Evolutionary conservation across 2,329 filamentous ascomycete genomes (phyloP).

Genomic region (Aspergillus clavatus): DNA sequence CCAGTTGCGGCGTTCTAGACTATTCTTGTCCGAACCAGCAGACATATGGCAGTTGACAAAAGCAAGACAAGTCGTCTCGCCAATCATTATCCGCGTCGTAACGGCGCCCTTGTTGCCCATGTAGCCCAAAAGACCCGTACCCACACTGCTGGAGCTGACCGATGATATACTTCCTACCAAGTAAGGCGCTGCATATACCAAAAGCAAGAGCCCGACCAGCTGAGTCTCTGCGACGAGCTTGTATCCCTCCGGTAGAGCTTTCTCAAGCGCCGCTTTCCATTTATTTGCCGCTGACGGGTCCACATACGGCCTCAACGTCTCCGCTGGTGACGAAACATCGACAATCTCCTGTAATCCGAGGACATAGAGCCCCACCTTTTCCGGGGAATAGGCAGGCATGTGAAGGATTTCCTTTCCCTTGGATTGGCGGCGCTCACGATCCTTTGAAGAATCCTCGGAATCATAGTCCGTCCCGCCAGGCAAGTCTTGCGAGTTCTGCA

Average conservation of each 20-base stretch:
- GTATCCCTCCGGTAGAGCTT: slow-evolving; percentile 72
- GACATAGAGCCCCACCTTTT: slow-evolving; percentile 82
- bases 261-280: slow-evolving; percentile 74
- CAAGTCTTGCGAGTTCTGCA: slow-evolving; percentile 19
- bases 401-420: slow-evolving; percentile 40
- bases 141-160: slow-evolving; percentile 75
- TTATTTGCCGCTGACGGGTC: slow-evolving; percentile 67
- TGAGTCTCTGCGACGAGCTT: slow-evolving; percentile 74
- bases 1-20: slow-evolving; percentile 83
- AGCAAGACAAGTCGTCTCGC: slow-evolving; percentile 81
- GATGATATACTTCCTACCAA: slow-evolving; percentile 71
- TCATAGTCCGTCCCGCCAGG: slow-evolving; percentile 11
- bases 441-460: slow-evolving; percentile 8
- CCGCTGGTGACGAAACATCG: slow-evolving; percentile 72
- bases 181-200: slow-evolving; percentile 79
- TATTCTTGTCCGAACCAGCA: slow-evolving; percentile 72
- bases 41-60: slow-evolving; percentile 91
- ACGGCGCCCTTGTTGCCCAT: slow-evolving; percentile 96
- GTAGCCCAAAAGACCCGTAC: slow-evolving; percentile 86
- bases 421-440: slow-evolving; percentile 42
- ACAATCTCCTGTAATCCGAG: slow-evolving; percentile 90
- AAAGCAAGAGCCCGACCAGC: slow-evolving; percentile 74
- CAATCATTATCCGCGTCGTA: slow-evolving; percentile 72
- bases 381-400: slow-evolving; percentile 33
- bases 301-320: slow-evolving; percentile 71